Evolutionary conservation across 805 yeast species (phyloP).

Genomic region (Clavispora santaluciae): DNA sequence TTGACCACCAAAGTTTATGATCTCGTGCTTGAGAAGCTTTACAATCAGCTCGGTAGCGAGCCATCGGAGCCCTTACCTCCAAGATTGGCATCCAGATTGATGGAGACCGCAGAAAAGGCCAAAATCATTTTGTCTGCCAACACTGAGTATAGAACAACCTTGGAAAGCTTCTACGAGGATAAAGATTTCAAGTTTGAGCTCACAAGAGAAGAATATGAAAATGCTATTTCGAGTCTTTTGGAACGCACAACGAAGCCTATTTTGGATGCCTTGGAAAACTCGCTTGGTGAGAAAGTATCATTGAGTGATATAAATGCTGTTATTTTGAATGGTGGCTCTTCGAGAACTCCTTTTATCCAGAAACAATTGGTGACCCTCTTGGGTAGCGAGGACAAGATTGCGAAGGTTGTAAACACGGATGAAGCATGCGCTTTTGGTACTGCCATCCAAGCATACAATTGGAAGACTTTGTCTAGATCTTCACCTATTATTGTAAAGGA

Average conservation of each 20-base stretch:
- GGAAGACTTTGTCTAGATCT: constrained; percentile 57
- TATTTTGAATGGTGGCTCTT: constrained; percentile 84
- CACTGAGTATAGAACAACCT: constrained; percentile 65
- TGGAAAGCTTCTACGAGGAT: constrained; percentile 73
- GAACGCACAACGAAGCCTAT: constrained; percentile 52
- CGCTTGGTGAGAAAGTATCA: constrained; percentile 19
- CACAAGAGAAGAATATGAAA: constrained; percentile 82
- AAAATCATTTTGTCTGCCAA: constrained; percentile 87
- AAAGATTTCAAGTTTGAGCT: constrained; percentile 64
- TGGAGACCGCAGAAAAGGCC: constrained; percentile 84
- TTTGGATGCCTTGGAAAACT: constrained; percentile 40
- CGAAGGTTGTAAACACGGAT: constrained; percentile 90
- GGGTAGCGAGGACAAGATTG: constrained; percentile 51
- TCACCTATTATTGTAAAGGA: constrained; percentile 57
- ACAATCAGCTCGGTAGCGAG: constrained; percentile 36
- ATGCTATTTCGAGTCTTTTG: constrained; percentile 39
- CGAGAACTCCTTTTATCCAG: constrained; percentile 86
- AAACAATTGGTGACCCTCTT: constrained; percentile 48
- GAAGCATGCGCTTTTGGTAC: constrained; percentile 92
- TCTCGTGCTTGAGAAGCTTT: constrained; percentile 56
- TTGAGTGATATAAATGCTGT: constrained; percentile 52
- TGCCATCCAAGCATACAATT: constrained; percentile 70
- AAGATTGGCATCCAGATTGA: constrained; percentile 61
- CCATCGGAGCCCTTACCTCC: constrained; percentile 42
- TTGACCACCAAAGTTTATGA: constrained; percentile 65